These are phyloP conservation scores for Eremochloa ophiuroides DNA, from an alignment of 176 grass and related monocot genomes.

Conservation along the genomic window DNA sequence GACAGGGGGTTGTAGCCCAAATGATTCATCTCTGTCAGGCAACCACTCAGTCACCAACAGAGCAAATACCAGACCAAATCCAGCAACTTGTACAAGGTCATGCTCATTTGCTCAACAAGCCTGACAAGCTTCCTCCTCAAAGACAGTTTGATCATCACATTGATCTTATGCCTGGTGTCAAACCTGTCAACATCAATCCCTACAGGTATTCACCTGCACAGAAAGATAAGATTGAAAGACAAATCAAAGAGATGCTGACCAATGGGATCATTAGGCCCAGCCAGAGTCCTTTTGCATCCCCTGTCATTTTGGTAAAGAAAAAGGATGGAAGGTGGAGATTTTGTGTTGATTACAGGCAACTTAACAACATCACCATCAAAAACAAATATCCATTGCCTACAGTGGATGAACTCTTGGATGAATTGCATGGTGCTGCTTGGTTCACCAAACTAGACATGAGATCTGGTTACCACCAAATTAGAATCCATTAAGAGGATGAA, in stretches of 20 bases:
- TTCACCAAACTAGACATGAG: not conserved
- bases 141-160: not conserved
- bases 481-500: too few relatives aligned
- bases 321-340: not conserved
- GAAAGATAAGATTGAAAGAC: not conserved
- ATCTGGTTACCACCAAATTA: not conserved
- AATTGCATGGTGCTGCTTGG: not conserved
- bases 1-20: not conserved
- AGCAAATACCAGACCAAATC: too few relatives aligned
- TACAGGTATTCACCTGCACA: not conserved
- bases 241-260: not conserved
- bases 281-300: not conserved
- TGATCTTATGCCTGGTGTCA: accelerated
- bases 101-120: too few relatives aligned
- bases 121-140: too few relatives aligned
- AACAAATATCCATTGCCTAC: not conserved
- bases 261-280: not conserved
- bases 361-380: not conserved
- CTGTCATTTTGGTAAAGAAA: not conserved
- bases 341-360: not conserved
- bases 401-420: not conserved
- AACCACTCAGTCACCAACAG: too few relatives aligned
- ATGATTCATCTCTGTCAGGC: not conserved
- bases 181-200: not conserved
- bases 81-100: too few relatives aligned